These are phyloP conservation scores for Cornus kousa DNA, from an alignment of 148 eudicot genomes.

Conservation along the genomic window DNA sequence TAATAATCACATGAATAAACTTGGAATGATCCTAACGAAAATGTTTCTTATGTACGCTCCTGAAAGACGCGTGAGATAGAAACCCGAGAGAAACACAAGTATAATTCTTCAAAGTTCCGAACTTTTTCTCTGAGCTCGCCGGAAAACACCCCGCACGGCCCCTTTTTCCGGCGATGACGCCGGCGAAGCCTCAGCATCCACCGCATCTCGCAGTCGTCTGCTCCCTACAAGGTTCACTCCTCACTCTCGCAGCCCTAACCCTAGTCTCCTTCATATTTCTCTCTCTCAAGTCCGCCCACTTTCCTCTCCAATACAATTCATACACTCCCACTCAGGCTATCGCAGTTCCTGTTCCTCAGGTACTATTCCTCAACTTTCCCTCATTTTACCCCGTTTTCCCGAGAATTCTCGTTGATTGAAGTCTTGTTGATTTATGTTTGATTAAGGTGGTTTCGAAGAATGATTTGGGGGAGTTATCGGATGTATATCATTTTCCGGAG, in stretches of 20 bases:
- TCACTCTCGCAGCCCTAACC: conserved; percentile 59
- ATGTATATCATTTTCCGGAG: conserved; percentile 65
- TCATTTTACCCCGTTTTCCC: conserved; percentile 2
- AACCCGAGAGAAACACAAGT: not conserved
- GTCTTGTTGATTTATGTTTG: not conserved
- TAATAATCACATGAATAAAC: too few relatives aligned
- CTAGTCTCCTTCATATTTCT: conserved; percentile 60
- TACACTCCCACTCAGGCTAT: conserved; percentile 4
- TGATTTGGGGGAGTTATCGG: conserved; percentile 23
- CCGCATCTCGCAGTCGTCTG: conserved; percentile 35
- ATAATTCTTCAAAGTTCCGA: too few relatives aligned
- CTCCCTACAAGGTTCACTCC: conserved; percentile 55
- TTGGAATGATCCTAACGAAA: too few relatives aligned
- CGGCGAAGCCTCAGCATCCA: conserved; percentile 36
- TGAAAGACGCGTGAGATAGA: too few relatives aligned
- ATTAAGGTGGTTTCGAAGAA: conserved; percentile 16
- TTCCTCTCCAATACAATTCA: conserved; percentile 28
- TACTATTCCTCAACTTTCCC: conserved; percentile 8
- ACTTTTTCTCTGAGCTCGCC: too few relatives aligned
- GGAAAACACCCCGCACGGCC: not conserved
- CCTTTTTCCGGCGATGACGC: conserved; percentile 21
- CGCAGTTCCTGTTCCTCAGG: conserved; percentile 10
- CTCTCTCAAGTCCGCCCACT: conserved; percentile 57
- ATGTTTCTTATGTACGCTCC: too few relatives aligned
- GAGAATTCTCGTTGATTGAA: not conserved